A percentile compares a stretch with the other conserved stretches of the same genome.
Conservation (phyloP, 75 land plant genomes). For the Picea glauca region DNA sequence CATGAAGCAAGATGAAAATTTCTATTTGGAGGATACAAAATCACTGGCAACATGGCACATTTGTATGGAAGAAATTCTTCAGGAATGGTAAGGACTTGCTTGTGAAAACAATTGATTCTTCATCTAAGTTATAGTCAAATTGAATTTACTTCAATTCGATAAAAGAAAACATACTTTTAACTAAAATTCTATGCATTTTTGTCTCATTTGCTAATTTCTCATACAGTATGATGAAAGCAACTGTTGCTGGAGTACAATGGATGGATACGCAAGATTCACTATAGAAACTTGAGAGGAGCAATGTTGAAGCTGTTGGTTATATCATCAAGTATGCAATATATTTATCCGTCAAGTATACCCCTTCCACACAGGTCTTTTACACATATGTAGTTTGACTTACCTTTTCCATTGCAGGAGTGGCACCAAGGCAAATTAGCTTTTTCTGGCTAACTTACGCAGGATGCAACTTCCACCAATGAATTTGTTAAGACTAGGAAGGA, state of each 20-base stretch:
- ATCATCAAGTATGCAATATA: constrained; percentile 43
- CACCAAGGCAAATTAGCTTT: constrained; percentile 45
- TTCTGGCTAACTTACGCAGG: constrained; percentile 38
- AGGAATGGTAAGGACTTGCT: constrained; percentile 42
- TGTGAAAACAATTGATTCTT: not conserved
- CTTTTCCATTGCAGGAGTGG: constrained; percentile 47
- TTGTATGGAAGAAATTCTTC: constrained; percentile 32
- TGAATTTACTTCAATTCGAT: too few species aligned
- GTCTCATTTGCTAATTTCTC: not conserved
- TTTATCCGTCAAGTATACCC: not conserved
- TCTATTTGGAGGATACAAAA: constrained; percentile 42
- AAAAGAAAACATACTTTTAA: too few species aligned
- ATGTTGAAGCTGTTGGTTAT: constrained; percentile 55
- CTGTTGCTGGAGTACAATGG: constrained; percentile 52
- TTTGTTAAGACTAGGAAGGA: constrained; percentile 54
- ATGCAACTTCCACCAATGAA: constrained; percentile 48
- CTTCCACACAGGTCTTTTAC: not conserved
- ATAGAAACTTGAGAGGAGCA: constrained; percentile 34
- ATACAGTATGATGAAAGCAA: constrained; percentile 51
- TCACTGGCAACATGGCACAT: constrained; percentile 22
- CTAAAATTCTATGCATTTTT: not conserved
- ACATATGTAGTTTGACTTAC: not conserved
- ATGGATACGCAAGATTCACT: constrained; percentile 51
- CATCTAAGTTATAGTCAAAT: not conserved
- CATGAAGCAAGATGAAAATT: constrained; percentile 36